Evolutionary conservation across 2,329 filamentous ascomycete species (phyloP).

Genomic region (Trichoderma sp.): DNA sequence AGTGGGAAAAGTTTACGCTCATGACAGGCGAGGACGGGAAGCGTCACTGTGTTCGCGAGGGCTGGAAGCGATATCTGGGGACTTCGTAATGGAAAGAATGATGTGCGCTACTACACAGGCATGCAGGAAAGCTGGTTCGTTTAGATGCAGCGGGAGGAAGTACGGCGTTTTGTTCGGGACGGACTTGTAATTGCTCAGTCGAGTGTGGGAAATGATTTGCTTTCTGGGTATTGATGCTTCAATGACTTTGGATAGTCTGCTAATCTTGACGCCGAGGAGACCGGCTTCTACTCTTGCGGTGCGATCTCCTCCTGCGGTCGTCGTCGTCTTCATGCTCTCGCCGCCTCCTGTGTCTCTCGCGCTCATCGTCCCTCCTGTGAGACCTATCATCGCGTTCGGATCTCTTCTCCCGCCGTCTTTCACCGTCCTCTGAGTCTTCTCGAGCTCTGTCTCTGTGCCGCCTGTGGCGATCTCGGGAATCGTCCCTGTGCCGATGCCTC

Average conservation of each 20-base stretch:
- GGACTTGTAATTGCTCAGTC: not conserved
- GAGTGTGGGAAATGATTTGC: conserved; percentile 17
- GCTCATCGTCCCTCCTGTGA: conserved; percentile 36
- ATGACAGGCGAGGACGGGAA: conserved; percentile 69
- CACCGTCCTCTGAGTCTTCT: conserved; percentile 29
- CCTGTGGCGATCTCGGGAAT: conserved; percentile 36
- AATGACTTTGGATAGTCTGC: conserved; percentile 11
- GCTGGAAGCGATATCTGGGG: conserved; percentile 78
- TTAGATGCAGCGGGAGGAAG: conserved; percentile 7
- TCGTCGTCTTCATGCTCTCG: conserved; percentile 37
- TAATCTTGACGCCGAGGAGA: conserved; percentile 45
- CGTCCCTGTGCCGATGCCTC: conserved; percentile 37
- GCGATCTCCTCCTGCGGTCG: conserved; percentile 29
- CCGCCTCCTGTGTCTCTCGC: conserved; percentile 36
- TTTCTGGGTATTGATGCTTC: conserved; percentile 23
- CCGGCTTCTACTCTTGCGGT: conserved; percentile 46
- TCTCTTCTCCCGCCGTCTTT: conserved; percentile 34
- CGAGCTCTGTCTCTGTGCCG: conserved; percentile 30
- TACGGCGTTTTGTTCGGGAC: conserved; percentile 11
- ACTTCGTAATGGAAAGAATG: conserved; percentile 38
- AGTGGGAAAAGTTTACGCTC: conserved; percentile 86
- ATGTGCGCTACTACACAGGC: not conserved
- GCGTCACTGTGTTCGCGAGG: conserved; percentile 67
- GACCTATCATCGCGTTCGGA: conserved; percentile 33
- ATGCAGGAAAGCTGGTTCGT: conserved; percentile 2